phyloP scores from a whole-genome alignment of 2,329 filamentous ascomycete genomes.

The Diaporthe nobilis region DNA sequence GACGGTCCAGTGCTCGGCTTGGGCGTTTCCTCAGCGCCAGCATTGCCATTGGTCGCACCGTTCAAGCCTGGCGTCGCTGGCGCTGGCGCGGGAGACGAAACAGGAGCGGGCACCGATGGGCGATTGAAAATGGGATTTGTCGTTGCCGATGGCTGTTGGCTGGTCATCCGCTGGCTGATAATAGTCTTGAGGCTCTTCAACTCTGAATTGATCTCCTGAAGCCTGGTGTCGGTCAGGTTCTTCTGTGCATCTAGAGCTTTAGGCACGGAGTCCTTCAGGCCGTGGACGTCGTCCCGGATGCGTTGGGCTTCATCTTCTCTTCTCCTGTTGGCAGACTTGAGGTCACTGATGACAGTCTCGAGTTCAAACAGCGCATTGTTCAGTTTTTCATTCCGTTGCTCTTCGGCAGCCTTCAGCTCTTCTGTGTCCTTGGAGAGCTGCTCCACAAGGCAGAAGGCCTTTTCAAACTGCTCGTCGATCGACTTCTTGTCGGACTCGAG shows the following conservation, averaged over 20 bases:
- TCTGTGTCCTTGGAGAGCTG: constrained; percentile 93
- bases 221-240: constrained; percentile 82
- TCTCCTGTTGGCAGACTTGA: constrained; percentile 85
- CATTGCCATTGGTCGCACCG: constrained; percentile 45
- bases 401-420: constrained; percentile 87
- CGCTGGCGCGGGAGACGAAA: constrained; percentile 46
- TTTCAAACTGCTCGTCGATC: constrained; percentile 94
- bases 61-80: constrained; percentile 46
- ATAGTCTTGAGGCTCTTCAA: constrained; percentile 93
- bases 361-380: constrained; percentile 87
- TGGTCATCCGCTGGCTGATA: constrained; percentile 74
- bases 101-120: constrained; percentile 44
- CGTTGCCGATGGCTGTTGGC: constrained; percentile 45
- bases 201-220: constrained; percentile 89
- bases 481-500: constrained; percentile 93
- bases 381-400: constrained; percentile 84
- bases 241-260: constrained; percentile 91
- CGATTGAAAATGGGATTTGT: constrained; percentile 50
- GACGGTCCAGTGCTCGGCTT: constrained; percentile 48
- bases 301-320: constrained; percentile 90
- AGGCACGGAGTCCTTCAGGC: constrained; percentile 87
- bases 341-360: constrained; percentile 83
- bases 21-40: constrained; percentile 49
- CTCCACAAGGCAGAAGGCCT: constrained; percentile 91
- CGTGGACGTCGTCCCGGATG: constrained; percentile 87